These are phyloP conservation scores for Miscanthus lutarioriparius DNA, from an alignment of 176 grass and related monocot species.

Conservation along the genomic window DNA sequence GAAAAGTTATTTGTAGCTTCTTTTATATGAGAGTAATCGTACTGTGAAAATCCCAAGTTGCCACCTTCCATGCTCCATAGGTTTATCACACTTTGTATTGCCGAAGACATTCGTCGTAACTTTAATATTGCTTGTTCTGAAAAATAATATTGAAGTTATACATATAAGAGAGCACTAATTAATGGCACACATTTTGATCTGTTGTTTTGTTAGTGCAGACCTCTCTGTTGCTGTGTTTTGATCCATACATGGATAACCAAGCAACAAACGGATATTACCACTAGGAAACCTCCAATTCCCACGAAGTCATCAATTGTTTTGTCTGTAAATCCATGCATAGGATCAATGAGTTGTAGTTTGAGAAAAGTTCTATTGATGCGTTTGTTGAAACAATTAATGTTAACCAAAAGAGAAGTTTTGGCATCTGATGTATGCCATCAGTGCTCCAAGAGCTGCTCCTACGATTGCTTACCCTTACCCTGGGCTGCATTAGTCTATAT, in stretches of 20 bases:
- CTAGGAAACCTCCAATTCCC: conserved; percentile 19
- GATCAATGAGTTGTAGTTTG: conserved; percentile 6
- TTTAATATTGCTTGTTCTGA: conserved; percentile 26
- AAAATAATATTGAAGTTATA: conserved; percentile 6
- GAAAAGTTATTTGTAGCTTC: conserved; percentile 51
- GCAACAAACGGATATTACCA: conserved; percentile 15
- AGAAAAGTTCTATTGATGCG: background rate
- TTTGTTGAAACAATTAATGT: background rate
- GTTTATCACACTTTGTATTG: conserved; percentile 7
- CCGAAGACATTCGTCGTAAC: background rate
- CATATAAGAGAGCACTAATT: conserved; percentile 12
- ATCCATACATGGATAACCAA: conserved; percentile 35
- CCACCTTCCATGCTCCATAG: conserved; percentile 5
- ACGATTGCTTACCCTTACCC: background rate
- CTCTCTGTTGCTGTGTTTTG: conserved; percentile 32
- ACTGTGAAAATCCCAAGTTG: conserved; percentile 1
- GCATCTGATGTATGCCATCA: no score
- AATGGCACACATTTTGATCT: background rate
- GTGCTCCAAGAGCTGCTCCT: background rate
- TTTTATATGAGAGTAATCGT: conserved; percentile 22
- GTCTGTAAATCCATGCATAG: background rate
- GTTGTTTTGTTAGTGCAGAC: conserved; percentile 13
- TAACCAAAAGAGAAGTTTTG: background rate
- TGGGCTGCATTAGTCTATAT: background rate
- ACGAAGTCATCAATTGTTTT: conserved; percentile 3